These are phyloP conservation scores for Penicillium polonicum DNA, from an alignment of 2,329 filamentous ascomycete species.

Conservation along the genomic window DNA sequence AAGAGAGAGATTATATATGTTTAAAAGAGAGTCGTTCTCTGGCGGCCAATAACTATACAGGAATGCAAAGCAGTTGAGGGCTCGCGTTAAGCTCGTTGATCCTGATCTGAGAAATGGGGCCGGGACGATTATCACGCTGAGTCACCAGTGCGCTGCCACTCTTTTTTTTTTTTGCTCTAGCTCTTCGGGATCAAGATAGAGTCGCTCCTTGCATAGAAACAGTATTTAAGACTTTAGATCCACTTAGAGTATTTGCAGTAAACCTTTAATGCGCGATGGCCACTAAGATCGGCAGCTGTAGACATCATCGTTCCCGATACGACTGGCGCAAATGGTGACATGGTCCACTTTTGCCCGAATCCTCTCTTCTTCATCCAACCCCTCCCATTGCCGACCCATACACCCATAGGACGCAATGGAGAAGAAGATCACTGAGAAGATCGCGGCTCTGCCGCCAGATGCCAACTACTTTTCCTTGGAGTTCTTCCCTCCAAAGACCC, in stretches of 20 bases:
- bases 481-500: slow-evolving; percentile 98
- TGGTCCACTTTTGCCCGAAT: slow-evolving; percentile 26
- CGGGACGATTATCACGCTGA: slow-evolving; percentile 3
- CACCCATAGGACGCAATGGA: slow-evolving; percentile 56
- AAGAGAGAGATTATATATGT: background rate
- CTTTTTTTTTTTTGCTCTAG: background rate
- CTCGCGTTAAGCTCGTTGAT: background rate
- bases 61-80: background rate
- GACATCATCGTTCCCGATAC: slow-evolving; percentile 22
- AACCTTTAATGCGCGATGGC: slow-evolving; percentile 13
- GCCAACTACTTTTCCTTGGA: slow-evolving; percentile 92
- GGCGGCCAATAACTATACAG: background rate
- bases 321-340: slow-evolving; percentile 12
- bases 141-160: slow-evolving; percentile 5
- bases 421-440: slow-evolving; percentile 94
- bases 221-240: background rate
- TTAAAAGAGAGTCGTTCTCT: background rate
- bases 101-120: background rate
- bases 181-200: background rate
- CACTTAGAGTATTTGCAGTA: background rate
- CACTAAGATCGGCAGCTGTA: slow-evolving; percentile 17
- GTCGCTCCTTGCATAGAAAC: slow-evolving; percentile 1
- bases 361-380: slow-evolving; percentile 20
- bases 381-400: slow-evolving; percentile 17
- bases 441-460: slow-evolving; percentile 79